Percentiles rank a stretch among this genome's conserved stretches.
These are phyloP conservation scores for Penicillium roqueforti DNA, from an alignment of 495 filamentous ascomycete genomes.

Conservation along the genomic window DNA sequence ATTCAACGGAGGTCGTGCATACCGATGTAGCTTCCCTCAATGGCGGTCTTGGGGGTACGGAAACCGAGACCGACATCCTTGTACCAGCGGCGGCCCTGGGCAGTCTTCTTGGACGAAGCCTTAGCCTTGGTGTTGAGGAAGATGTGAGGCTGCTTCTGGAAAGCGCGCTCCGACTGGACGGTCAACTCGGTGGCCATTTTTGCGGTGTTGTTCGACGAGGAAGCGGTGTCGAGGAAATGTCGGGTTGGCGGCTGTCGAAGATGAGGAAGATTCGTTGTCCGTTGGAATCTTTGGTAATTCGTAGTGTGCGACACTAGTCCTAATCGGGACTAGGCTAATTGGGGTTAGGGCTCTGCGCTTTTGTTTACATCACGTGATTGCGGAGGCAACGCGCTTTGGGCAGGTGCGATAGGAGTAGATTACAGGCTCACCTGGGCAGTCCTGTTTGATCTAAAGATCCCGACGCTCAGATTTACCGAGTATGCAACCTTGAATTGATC, in stretches of 20 bases:
- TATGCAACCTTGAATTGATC: slow-evolving; percentile 2
- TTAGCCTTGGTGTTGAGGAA: slow-evolving; percentile 89
- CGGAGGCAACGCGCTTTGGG: slow-evolving; percentile 31
- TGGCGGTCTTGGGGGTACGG: slow-evolving; percentile 93
- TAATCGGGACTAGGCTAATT: slow-evolving; percentile 27
- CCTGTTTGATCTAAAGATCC: not conserved
- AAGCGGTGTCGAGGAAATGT: slow-evolving; percentile 39
- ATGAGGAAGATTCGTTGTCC: slow-evolving; percentile 42
- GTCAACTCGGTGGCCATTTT: slow-evolving; percentile 97
- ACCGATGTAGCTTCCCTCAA: slow-evolving; percentile 99
- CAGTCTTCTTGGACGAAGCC: slow-evolving; percentile 79
- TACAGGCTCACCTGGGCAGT: not conserved
- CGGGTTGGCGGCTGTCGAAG: slow-evolving; percentile 39
- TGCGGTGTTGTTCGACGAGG: slow-evolving; percentile 55
- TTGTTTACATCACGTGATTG: slow-evolving; percentile 44
- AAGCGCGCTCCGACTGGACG: slow-evolving; percentile 97
- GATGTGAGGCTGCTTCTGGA: slow-evolving; percentile 99
- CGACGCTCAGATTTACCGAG: not conserved
- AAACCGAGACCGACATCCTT: slow-evolving; percentile 99
- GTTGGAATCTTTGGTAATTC: slow-evolving; percentile 36
- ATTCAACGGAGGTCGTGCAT: slow-evolving; percentile 49
- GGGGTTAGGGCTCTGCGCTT: slow-evolving; percentile 43
- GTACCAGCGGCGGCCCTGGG: slow-evolving; percentile 96
- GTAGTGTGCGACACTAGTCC: slow-evolving; percentile 40
- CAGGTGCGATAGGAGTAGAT: slow-evolving; percentile 9